phyloP scores from a whole-genome alignment of 1,284 basidiomycete genomes.

The Veloboletus limbatus region DNA sequence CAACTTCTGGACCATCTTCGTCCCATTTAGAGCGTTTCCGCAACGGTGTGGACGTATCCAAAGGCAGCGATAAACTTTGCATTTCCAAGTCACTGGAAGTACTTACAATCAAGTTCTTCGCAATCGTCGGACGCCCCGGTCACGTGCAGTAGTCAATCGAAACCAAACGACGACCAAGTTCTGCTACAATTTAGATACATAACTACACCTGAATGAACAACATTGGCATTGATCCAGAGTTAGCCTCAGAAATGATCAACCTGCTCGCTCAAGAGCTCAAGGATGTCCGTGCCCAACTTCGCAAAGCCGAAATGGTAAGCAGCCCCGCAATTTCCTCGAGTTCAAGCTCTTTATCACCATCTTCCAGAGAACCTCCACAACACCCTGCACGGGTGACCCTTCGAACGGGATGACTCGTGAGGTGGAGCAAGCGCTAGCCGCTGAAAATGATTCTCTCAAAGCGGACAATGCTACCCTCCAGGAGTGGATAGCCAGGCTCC shows the following conservation, averaged over 20 bases:
- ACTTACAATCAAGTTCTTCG: too few relatives aligned
- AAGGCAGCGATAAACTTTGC: slow-evolving; percentile 10
- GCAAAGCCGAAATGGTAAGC: slow-evolving; percentile 21
- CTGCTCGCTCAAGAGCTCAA: slow-evolving; percentile 30
- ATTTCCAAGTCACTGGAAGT: slow-evolving; percentile 7
- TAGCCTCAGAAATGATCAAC: slow-evolving; percentile 25
- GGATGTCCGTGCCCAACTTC: slow-evolving; percentile 19
- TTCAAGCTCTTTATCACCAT: not conserved
- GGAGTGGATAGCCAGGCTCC: slow-evolving; percentile 13
- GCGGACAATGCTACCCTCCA: slow-evolving; percentile 21
- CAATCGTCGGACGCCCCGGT: slow-evolving; percentile 1
- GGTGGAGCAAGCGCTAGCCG: slow-evolving; percentile 6
- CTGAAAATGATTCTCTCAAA: slow-evolving; percentile 21
- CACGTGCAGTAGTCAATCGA: slow-evolving; percentile 17
- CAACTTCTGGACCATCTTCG: slow-evolving; percentile 43
- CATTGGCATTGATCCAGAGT: slow-evolving; percentile 23
- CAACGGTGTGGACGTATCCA: slow-evolving; percentile 42
- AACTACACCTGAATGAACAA: slow-evolving; percentile 21
- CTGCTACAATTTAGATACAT: too few relatives aligned
- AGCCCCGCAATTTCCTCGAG: not conserved
- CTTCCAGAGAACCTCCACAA: slow-evolving; percentile 12
- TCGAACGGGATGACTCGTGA: slow-evolving; percentile 7
- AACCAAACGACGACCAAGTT: too few relatives aligned
- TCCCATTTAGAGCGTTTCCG: slow-evolving; percentile 76
- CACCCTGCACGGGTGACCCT: slow-evolving; percentile 1